phyloP scores from a whole-genome alignment of 2,329 filamentous ascomycete genomes.

The Cercospora citrullina region DNA sequence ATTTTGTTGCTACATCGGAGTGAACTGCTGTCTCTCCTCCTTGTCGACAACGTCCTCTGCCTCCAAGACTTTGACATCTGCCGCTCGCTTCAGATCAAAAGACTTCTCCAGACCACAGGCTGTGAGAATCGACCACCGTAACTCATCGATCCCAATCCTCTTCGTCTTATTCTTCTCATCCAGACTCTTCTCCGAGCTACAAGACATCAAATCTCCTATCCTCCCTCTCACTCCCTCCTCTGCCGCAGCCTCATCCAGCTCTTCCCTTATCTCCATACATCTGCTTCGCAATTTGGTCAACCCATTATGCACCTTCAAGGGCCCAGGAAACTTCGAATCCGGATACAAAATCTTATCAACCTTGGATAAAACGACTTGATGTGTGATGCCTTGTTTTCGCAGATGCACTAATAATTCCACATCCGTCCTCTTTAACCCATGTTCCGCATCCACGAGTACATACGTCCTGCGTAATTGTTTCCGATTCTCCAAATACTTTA shows the following conservation, averaged over 20 bases:
- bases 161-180: slow-evolving; percentile 53
- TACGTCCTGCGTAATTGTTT: slow-evolving; percentile 65
- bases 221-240: slow-evolving; percentile 41
- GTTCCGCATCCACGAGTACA: slow-evolving; percentile 62
- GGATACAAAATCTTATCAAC: slow-evolving; percentile 57
- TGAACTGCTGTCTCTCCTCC: slow-evolving; percentile 2
- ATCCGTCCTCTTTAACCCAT: slow-evolving; percentile 65
- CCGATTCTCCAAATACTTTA: slow-evolving; percentile 65
- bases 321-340: slow-evolving; percentile 30
- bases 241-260: slow-evolving; percentile 45
- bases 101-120: slow-evolving; percentile 57
- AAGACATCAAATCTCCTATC: slow-evolving; percentile 62
- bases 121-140: slow-evolving; percentile 64
- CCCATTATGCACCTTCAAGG: slow-evolving; percentile 33
- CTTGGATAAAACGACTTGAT: slow-evolving; percentile 68
- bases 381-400: slow-evolving; percentile 57
- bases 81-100: neutral
- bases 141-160: slow-evolving; percentile 60
- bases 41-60: neutral
- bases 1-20: neutral
- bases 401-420: slow-evolving; percentile 58
- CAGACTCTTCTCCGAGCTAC: slow-evolving; percentile 54
- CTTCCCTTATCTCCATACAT: slow-evolving; percentile 43
- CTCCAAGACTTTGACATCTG: slow-evolving; percentile 11
- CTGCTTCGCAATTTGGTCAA: slow-evolving; percentile 41